Evolutionary conservation across 2,329 filamentous ascomycete species (phyloP).

Genomic region (Curvularia spicifera): DNA sequence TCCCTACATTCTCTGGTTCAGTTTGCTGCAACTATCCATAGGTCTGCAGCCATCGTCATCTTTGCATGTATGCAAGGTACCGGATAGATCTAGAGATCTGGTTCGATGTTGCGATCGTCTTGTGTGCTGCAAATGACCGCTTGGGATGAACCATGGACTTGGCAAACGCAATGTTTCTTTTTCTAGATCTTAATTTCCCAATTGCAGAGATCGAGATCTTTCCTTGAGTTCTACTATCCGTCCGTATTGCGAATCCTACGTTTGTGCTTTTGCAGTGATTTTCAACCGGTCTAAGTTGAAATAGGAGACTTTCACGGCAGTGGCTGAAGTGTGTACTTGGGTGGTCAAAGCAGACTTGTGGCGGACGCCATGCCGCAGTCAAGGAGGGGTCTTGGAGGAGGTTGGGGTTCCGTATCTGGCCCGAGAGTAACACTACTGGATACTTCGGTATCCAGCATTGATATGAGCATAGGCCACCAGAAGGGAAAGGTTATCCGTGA

Average conservation of each 20-base stretch:
- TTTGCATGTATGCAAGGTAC: slow-evolving; percentile 5
- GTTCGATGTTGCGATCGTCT: background rate
- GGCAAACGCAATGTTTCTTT: slow-evolving; percentile 3
- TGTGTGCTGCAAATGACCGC: background rate
- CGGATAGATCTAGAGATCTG: background rate
- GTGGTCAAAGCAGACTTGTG: background rate
- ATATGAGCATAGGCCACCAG: background rate
- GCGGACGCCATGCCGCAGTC: background rate
- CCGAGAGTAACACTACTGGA: background rate
- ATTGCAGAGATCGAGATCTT: background rate
- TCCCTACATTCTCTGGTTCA: background rate
- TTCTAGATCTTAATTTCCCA: background rate
- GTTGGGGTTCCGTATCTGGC: background rate
- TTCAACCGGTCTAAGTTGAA: background rate
- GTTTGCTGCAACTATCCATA: background rate
- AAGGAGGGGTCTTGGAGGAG: background rate
- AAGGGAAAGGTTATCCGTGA: background rate
- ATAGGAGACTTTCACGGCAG: background rate
- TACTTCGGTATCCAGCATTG: background rate
- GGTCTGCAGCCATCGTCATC: background rate
- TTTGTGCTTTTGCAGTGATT: background rate
- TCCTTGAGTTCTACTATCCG: background rate
- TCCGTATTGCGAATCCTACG: background rate
- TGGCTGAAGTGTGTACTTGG: background rate
- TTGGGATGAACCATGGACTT: slow-evolving; percentile 14